Percentiles rank a stretch among this genome's conserved stretches.
Conservation (phyloP, 2,329 filamentous ascomycete genomes). For the Neoscytalidium dimidiatum region DNA sequence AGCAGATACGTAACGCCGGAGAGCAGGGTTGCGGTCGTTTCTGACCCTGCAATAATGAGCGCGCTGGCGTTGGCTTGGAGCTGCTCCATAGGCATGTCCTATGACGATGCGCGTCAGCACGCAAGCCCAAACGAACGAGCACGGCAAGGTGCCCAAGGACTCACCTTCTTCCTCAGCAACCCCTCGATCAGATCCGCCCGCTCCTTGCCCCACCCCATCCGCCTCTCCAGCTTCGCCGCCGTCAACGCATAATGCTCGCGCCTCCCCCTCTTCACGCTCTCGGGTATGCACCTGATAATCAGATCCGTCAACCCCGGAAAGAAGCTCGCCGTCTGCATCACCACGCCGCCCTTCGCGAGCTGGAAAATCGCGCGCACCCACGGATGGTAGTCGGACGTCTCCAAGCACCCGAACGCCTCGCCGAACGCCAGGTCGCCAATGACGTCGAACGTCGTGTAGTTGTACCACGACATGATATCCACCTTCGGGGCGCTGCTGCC, state of each 20-base stretch:
- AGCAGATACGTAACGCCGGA: slow-evolving; percentile 35
- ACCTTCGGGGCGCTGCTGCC: slow-evolving; percentile 28
- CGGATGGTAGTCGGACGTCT: slow-evolving; percentile 8
- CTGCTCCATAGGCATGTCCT: neutral
- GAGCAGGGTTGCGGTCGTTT: slow-evolving; percentile 36
- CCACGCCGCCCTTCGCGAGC: neutral
- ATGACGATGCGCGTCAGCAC: neutral
- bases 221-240: neutral
- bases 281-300: slow-evolving; percentile 31
- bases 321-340: slow-evolving; percentile 31
- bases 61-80: slow-evolving; percentile 19
- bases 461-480: slow-evolving; percentile 32
- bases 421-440: slow-evolving; percentile 29
- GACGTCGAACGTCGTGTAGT: slow-evolving; percentile 28
- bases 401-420: slow-evolving; percentile 26
- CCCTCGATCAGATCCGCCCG: neutral
- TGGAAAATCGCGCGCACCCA: slow-evolving; percentile 1
- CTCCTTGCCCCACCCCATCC: neutral
- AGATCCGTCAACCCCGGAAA: slow-evolving; percentile 35
- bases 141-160: neutral
- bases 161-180: neutral
- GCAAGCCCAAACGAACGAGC: too few relatives aligned
- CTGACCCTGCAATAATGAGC: slow-evolving; percentile 32
- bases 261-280: neutral
- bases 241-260: slow-evolving; percentile 28